Evolutionary conservation across 2,329 filamentous ascomycete species (phyloP).

Genomic region (Colletotrichum filicis): DNA sequence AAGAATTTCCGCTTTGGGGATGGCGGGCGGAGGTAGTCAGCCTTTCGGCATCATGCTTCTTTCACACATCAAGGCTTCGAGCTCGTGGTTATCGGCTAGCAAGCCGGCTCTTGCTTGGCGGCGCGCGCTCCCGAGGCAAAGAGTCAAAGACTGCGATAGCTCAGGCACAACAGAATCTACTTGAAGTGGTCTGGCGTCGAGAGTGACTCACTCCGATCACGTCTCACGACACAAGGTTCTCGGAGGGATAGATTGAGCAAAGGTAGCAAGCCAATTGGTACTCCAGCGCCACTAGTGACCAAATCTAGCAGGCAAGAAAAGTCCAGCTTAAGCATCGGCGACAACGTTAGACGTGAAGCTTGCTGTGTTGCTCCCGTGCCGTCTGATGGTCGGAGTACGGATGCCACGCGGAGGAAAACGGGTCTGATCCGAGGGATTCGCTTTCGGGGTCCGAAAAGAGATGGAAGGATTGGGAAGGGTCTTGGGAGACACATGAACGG

Average conservation of each 20-base stretch:
- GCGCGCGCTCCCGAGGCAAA: background rate
- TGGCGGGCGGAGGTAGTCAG: background rate
- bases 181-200: too few species aligned
- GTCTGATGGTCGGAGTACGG: background rate
- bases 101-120: too few species aligned
- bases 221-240: background rate
- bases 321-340: background rate
- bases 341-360: background rate
- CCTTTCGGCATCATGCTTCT: background rate
- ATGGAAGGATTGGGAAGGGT: background rate
- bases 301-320: too few species aligned
- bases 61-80: background rate
- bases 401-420: background rate
- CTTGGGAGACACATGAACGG: background rate
- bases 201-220: background rate
- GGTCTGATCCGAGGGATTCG: background rate
- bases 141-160: background rate
- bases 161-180: background rate
- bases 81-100: too few species aligned
- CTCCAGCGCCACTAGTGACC: background rate
- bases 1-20: background rate
- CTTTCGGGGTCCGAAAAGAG: background rate
- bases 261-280: too few species aligned
- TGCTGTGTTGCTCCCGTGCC: background rate
- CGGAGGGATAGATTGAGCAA: too few species aligned